Evolutionary conservation across 306 rosid genomes (phyloP).

Genomic region (Cicer yamashitae): DNA sequence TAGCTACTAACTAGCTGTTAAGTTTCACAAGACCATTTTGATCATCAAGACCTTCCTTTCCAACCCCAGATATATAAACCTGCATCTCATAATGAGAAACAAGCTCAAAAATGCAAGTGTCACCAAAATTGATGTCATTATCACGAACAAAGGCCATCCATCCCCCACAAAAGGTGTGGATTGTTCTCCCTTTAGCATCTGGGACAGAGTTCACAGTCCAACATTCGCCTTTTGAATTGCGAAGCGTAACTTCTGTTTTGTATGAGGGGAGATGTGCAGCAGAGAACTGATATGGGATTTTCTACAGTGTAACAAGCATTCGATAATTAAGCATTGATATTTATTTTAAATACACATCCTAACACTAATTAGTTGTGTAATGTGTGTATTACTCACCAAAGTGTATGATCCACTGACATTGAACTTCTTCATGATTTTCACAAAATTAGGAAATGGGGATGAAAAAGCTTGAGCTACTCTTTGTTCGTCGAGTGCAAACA

Average conservation of each 20-base stretch:
- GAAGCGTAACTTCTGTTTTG: slow-evolving; percentile 82
- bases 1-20: slow-evolving; percentile 47
- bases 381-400: slow-evolving; percentile 61
- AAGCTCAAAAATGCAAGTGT: slow-evolving; percentile 85
- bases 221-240: slow-evolving; percentile 69
- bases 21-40: slow-evolving; percentile 58
- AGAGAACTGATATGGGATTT: slow-evolving; percentile 85
- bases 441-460: slow-evolving; percentile 83
- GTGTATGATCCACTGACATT: slow-evolving; percentile 91
- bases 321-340: slow-evolving; percentile 28
- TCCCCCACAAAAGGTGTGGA: slow-evolving; percentile 92
- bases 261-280: slow-evolving; percentile 74
- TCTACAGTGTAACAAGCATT: slow-evolving; percentile 60
- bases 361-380: slow-evolving; percentile 34
- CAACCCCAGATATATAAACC: slow-evolving; percentile 74
- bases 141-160: slow-evolving; percentile 96
- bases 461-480: slow-evolving; percentile 74
- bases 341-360: slow-evolving; percentile 22
- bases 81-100: slow-evolving; percentile 69
- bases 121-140: slow-evolving; percentile 76
- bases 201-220: slow-evolving; percentile 94
- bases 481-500: slow-evolving; percentile 80
- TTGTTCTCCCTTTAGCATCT: slow-evolving; percentile 77
- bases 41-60: slow-evolving; percentile 66
- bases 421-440: slow-evolving; percentile 91